Conservation (phyloP, 208 protist genomes). For the Borovskyia barvae region DNA sequence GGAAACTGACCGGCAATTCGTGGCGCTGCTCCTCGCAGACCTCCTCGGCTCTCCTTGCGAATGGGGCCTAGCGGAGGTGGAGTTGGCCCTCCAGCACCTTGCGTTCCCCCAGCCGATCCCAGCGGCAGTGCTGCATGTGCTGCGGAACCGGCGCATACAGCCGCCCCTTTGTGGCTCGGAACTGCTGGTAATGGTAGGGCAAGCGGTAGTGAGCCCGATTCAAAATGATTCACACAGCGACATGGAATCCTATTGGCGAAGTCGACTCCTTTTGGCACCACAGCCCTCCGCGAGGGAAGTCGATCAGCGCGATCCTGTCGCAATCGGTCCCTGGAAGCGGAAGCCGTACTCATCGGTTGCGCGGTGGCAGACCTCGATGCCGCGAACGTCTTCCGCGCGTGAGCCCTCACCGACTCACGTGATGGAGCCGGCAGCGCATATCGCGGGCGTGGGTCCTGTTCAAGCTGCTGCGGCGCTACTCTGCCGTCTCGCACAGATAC, state of each 20-base stretch:
- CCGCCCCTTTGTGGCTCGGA: conserved; percentile 17
- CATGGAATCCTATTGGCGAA: conserved; percentile 7
- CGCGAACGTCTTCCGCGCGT: neutral
- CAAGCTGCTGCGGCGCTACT: conserved; percentile 7
- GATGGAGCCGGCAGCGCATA: neutral
- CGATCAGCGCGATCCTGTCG: too few species aligned
- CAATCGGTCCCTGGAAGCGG: too few species aligned
- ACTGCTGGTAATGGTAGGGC: neutral
- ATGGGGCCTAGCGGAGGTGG: conserved; percentile 9
- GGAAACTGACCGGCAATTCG: conserved; percentile 6
- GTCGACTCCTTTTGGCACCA: conserved; percentile 4
- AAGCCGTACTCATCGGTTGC: too few species aligned
- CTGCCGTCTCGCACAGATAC: conserved; percentile 13
- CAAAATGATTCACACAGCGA: neutral
- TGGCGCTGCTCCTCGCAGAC: conserved; percentile 2
- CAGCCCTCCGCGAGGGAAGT: too few species aligned
- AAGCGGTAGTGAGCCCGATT: neutral
- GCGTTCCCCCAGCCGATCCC: conserved; percentile 9
- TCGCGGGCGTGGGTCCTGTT: too few species aligned
- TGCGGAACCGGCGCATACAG: conserved; percentile 9
- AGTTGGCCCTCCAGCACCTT: conserved; percentile 6
- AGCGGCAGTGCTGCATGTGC: neutral
- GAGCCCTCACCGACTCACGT: neutral
- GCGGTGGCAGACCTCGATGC: too few species aligned
- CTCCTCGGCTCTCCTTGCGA: neutral